phyloP scores from a whole-genome alignment of 257 asterid genomes.

The Ilex aquifolium region DNA sequence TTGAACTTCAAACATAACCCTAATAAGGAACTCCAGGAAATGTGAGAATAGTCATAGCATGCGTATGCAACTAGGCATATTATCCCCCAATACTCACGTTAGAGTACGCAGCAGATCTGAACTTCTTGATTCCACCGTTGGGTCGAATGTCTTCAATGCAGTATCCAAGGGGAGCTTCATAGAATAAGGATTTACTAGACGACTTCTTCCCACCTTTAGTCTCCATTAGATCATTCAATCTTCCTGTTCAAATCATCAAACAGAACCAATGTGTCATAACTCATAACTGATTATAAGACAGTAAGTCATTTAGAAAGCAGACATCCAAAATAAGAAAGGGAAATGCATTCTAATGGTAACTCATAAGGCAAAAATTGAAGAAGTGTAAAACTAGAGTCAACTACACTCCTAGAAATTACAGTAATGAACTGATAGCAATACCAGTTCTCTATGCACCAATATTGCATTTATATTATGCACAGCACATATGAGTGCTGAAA shows the following conservation, averaged over 20 bases:
- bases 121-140: constrained; percentile 40
- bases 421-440: too few species aligned
- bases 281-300: background rate
- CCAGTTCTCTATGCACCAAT: too few species aligned
- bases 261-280: background rate
- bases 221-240: constrained; percentile 39
- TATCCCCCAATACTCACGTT: constrained; percentile 18
- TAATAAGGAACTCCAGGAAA: background rate
- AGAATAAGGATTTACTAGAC: constrained; percentile 26
- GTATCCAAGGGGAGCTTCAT: constrained; percentile 37
- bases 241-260: background rate
- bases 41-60: too few species aligned
- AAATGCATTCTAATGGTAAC: too few species aligned
- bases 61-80: too few species aligned
- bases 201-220: constrained; percentile 32
- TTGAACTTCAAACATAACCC: background rate
- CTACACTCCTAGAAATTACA: too few species aligned
- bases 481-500: too few species aligned
- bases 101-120: constrained; percentile 48
- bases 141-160: constrained; percentile 40
- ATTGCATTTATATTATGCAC: too few species aligned
- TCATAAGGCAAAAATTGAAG: too few species aligned
- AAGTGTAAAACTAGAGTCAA: too few species aligned
- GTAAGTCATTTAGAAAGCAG: too few species aligned
- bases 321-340: too few species aligned